Evolutionary conservation across 257 asterid genomes (phyloP).

Genomic region (Fraxinus cuspidata): DNA sequence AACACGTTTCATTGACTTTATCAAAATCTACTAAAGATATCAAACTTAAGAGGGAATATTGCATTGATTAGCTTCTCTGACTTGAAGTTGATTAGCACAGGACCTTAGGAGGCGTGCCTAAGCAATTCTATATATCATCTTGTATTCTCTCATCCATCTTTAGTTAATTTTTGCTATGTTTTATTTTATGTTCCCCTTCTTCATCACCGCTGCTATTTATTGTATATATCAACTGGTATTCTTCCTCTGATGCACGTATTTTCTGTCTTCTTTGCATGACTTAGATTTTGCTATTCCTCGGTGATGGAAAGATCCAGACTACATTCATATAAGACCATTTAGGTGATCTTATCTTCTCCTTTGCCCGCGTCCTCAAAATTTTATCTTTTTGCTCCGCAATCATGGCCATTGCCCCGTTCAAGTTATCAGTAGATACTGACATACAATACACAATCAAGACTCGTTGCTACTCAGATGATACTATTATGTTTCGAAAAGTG

Average conservation of each 20-base stretch:
- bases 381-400: background rate
- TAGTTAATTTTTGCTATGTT: background rate
- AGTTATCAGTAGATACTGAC: background rate
- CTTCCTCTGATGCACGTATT: slow-evolving; percentile 29
- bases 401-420: background rate
- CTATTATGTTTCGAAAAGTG: background rate
- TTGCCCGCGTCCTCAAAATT: background rate
- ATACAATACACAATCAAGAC: slow-evolving; percentile 10
- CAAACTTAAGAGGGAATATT: too few species aligned
- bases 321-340: slow-evolving; percentile 16
- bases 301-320: slow-evolving; percentile 38
- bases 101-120: background rate
- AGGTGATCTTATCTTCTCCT: slow-evolving; percentile 6
- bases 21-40: too few species aligned
- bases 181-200: background rate
- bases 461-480: background rate
- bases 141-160: background rate
- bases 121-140: too few species aligned
- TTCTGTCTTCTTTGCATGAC: slow-evolving; percentile 31
- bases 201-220: background rate
- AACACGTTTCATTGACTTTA: too few species aligned
- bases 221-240: background rate
- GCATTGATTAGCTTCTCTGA: too few species aligned
- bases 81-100: background rate
- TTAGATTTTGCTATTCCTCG: slow-evolving; percentile 58